Evolutionary conservation across 73 alveolate species (phyloP), one percentile per base, ranked within the genome.

Genomic region (Tetrahymena elliotti): DNA sequence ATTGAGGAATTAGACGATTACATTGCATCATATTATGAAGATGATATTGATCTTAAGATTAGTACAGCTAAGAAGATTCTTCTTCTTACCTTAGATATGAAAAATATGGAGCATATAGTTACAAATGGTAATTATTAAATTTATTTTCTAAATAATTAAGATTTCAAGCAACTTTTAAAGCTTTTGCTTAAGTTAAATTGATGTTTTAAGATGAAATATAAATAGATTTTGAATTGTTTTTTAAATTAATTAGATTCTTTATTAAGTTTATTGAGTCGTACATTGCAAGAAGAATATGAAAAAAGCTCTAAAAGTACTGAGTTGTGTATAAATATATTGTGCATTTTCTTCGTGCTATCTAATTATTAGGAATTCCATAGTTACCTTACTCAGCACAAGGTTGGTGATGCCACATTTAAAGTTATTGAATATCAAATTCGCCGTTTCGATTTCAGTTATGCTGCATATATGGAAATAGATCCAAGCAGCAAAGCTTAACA

Each of bases 381-480:
- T 93, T 96, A 96, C 38, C 96, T 99, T 94, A 93, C 98, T 36
- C 88, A 97, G 96, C 98, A 98, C 96, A 96, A 98, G 93, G 97
- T 99, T 34, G 99, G 99, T 93, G 99, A 99, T 96, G 97, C 98
- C 11, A 97, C 99, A 93, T 96, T 98, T 95, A 98, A 98, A 83
- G 98, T 99, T 83, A 98, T 99, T 38, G 99, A 99, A 84, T 97
- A 97, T 94, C 97, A 99, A 94, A 97, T 98, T 95, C 95, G 98
- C 84, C 97, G 99, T 96, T 98, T 98, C 96, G 98, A 97, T 52
- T 95, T 96, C 93, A 98, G 99, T 84, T 96, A 97, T 96, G 98
- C 97, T 33, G 96, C 93, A 88, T 88, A 83, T 6, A 94, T 94
- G 96, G 98, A 96, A 97, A 94, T 95, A 31, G 97, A 97, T 93